These are phyloP conservation scores for Delonix regia DNA, from an alignment of 306 rosid species.

Conservation along the genomic window DNA sequence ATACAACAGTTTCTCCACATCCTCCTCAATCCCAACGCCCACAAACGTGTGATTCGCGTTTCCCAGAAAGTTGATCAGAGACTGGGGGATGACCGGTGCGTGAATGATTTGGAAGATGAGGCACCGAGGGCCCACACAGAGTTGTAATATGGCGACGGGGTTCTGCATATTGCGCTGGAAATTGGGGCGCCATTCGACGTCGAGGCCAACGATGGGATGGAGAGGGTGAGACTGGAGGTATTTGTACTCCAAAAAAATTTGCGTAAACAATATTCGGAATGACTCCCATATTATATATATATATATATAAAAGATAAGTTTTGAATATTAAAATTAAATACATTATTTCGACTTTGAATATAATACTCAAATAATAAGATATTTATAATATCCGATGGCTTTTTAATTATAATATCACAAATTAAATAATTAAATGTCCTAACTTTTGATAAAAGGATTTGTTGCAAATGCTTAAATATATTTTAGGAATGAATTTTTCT, in stretches of 20 bases:
- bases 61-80: constrained; percentile 28
- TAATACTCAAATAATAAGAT: too few relatives aligned
- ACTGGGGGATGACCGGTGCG: constrained; percentile 28
- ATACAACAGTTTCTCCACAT: constrained; percentile 35
- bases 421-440: too few relatives aligned
- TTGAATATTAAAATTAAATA: too few relatives aligned
- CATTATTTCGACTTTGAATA: too few relatives aligned
- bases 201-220: constrained; percentile 38
- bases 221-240: background rate
- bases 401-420: too few relatives aligned
- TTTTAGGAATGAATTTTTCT: too few relatives aligned
- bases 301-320: too few relatives aligned
- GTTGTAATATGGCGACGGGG: constrained; percentile 37
- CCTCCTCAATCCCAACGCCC: constrained; percentile 43
- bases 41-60: constrained; percentile 26
- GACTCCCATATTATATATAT: too few relatives aligned
- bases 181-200: constrained; percentile 59
- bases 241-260: too few relatives aligned
- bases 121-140: constrained; percentile 40
- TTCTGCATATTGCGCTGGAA: constrained; percentile 9
- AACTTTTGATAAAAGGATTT: too few relatives aligned
- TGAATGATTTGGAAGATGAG: constrained; percentile 48
- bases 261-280: constrained; percentile 1
- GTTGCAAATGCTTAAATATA: too few relatives aligned
- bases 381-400: too few relatives aligned